Evolutionary conservation across 805 yeast genomes (phyloP), one percentile per base, ranked within the genome.

Genomic region (Candida taoyuanica): DNA sequence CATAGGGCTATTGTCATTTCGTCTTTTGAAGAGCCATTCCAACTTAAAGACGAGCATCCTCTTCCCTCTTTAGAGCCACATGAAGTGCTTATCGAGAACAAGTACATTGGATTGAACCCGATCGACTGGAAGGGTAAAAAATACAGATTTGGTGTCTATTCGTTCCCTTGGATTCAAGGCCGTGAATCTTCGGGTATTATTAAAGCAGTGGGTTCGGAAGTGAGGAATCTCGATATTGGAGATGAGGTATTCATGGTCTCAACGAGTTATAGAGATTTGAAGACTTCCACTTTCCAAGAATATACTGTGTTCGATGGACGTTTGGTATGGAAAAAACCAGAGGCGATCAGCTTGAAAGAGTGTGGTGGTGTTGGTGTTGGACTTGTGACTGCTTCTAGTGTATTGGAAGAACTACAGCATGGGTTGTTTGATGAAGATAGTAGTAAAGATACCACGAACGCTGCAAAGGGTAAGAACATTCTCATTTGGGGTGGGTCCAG

Each of bases 81-180:
- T 41, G 64, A 61, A 34, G 42, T 61, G 7, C 38, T 61, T 18
- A 47, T 61, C 15, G 49, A 55, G 31, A 61, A 61, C 37, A 55
- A 56, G 36, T 56, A 58, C 32, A 56, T 69, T 31, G 76, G 75
- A 0, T 47, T 70, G 29, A 70, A 70, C 44, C 76, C 73, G 8
- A 60, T 70, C 23, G 76, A 70, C 46, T 70, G 76, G 76, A 70
- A 70, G 48, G 68, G 70, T 7, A 65, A 67, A 35, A 67, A 64
- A 38, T 70, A 64, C 44, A 56, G 59, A 29, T 71, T 71, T 53
- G 73, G 72, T 17, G 62, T 70, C 7, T 65, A 70, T 44, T 62
- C 67, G 12, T 68, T 70, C 40, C 76, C 76, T 8, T 70, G 76
- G 75, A 57, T 70, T 33, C 70, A 68, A 48, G 76, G 76, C 13